phyloP scores from a whole-genome alignment of 164 flowering plant genomes.

The Pachysandra terminalis region DNA sequence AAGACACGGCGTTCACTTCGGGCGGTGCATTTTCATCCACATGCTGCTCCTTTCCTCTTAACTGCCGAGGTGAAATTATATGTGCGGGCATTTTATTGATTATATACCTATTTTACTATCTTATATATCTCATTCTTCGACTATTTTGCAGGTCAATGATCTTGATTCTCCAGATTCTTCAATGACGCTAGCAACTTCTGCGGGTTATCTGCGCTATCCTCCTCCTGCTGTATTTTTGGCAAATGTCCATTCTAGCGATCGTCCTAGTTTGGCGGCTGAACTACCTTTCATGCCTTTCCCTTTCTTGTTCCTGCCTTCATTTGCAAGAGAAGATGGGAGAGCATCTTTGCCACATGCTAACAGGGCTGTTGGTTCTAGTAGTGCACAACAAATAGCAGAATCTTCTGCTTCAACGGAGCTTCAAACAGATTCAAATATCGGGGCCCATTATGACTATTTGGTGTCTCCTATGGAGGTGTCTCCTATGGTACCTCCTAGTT shows the following conservation, averaged over 20 bases:
- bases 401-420: slow-evolving; percentile 54
- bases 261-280: slow-evolving; percentile 37
- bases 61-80: slow-evolving; percentile 82
- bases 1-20: slow-evolving; percentile 92
- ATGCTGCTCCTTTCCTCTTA: slow-evolving; percentile 82
- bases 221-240: slow-evolving; percentile 81
- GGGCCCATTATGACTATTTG: slow-evolving; percentile 57
- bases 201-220: slow-evolving; percentile 75
- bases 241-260: slow-evolving; percentile 48
- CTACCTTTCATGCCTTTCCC: slow-evolving; percentile 58
- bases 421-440: slow-evolving; percentile 47
- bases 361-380: slow-evolving; percentile 27
- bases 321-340: slow-evolving; percentile 46
- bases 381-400: slow-evolving; percentile 38
- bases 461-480: slow-evolving; percentile 51
- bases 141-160: slow-evolving; percentile 74
- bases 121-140: slow-evolving; percentile 19
- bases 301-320: slow-evolving; percentile 55
- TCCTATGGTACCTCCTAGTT: slow-evolving; percentile 27
- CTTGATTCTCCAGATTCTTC: slow-evolving; percentile 83
- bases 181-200: slow-evolving; percentile 80
- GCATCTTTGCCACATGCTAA: slow-evolving; percentile 33
- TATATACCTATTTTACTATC: not conserved
- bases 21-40: slow-evolving; percentile 97
- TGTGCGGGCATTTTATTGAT: slow-evolving; percentile 8